A percentile compares a stretch with the other conserved stretches of the same genome.
Conservation (phyloP, 164 flowering plant species). For the Tetracentron sinense region DNA sequence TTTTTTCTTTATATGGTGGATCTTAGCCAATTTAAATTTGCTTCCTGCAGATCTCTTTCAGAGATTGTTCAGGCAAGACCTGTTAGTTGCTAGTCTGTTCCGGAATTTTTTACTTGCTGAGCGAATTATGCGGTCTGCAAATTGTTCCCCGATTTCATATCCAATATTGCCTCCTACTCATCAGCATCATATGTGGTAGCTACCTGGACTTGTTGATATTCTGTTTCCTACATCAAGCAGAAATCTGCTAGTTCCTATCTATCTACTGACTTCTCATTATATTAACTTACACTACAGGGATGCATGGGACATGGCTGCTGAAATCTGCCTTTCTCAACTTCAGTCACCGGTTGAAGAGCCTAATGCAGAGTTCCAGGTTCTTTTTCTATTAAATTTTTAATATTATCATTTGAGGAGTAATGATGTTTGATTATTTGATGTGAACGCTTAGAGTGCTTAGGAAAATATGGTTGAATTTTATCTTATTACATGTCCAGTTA, state of each 20-base stretch:
- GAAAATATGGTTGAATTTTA: not conserved
- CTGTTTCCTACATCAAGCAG: too few relatives aligned
- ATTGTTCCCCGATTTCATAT: slow-evolving; percentile 90
- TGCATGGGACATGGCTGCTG: slow-evolving; percentile 99
- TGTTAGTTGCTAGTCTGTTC: slow-evolving; percentile 92
- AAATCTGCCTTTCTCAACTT: slow-evolving; percentile 91
- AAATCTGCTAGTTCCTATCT: too few relatives aligned
- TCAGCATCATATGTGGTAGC: slow-evolving; percentile 99
- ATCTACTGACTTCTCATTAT: slow-evolving; percentile 6
- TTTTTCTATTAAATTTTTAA: slow-evolving; percentile 3
- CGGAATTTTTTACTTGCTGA: slow-evolving; percentile 94
- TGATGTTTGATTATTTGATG: not conserved
- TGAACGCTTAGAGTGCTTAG: not conserved
- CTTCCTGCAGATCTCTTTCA: slow-evolving; percentile 83
- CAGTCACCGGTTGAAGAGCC: slow-evolving; percentile 68
- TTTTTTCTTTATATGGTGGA: not conserved
- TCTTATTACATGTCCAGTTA: not conserved
- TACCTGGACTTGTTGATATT: not conserved
- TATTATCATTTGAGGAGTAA: too few relatives aligned
- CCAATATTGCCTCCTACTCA: slow-evolving; percentile 94
- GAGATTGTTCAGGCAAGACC: slow-evolving; percentile 91
- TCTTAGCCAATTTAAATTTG: slow-evolving; percentile 11
- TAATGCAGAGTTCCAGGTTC: slow-evolving; percentile 87
- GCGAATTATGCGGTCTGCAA: slow-evolving; percentile 98
- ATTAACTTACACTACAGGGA: slow-evolving; percentile 50